Evolutionary conservation across 345 rosid genomes (phyloP), one percentile per base, ranked within the genome.

Genomic region (Turritis glabra): DNA sequence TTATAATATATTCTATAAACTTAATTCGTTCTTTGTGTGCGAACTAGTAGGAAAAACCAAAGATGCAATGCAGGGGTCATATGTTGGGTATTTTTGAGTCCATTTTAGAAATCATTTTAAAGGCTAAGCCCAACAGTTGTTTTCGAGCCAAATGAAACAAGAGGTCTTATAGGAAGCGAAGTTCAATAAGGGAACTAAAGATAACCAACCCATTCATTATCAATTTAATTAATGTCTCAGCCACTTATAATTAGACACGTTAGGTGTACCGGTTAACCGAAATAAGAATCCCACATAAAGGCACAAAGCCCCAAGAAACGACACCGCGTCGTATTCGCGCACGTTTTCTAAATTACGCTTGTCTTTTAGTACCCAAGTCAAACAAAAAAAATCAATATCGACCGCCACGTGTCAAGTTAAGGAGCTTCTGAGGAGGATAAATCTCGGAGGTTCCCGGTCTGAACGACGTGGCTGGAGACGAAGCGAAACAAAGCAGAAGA

Each of bases 401-500:
- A 6, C 0, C 2, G 47, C 46, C 37, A 60, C 62, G 73, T 67
- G 73, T 75, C 73, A 1, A 68, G 21, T 23, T n/a, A 21, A 22
- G 8, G 11, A 55, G 57, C 48, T 65, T 44, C 21, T 5, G 40
- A 44, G 58, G 23, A 32, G 38, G 65, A 74, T 74, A 60, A 27
- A 67, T 26, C 46, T 30, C 51, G 51, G 57, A 23, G 44, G 52
- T 23, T 57, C 13, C 67, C 13, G 15, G 51, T 56, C 53, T 12
- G 35, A 53, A 19, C 51, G 47, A 29, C 69, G 57, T 23, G 8
- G 41, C n/a, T n/a, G 4, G 27, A 62, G 13, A 5, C 26, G 67
- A 53, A 11, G 23, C 50, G 50, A 59, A 17, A 9, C 27, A 47
- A 15, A 7, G 55, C 7, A 14, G 2, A n/a, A n/a, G 21, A 38